Base-by-base conservation (phyloP, 1,139 yeast genomes). In the Dujonia santamariae region DNA sequence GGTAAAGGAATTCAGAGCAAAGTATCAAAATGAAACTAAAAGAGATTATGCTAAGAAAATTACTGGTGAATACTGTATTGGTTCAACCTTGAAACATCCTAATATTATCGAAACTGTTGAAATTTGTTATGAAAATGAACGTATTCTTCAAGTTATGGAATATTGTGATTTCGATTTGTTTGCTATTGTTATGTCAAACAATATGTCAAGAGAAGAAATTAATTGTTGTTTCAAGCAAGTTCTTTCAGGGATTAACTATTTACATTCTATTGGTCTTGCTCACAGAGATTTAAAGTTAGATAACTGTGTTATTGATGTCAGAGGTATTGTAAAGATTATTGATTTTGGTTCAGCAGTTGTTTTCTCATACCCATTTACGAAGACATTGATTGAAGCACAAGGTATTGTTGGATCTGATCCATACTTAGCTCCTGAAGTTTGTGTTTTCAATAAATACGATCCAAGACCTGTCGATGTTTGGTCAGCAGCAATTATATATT, bases 391-490 rank as follows among this genome's bases (percentile, higher is more conserved):
- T 37, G 85, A 83, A 53, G 80, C 96, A 2, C 86, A 83, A 46
- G 97, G 97, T 2, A 83, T 88, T 38, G 96, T 88, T 26, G 97
- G 97, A 4, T 83, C 95, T 8, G 97, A 88, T 57, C 97, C 97
- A 8, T 88, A 88, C 54, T 67, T 88, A 46, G 96, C 97, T 0
- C 97, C 97, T 0, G 97, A 90, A 59, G 96, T 90, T 12, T 77
- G 95, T 46, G 87, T 87, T 7, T 72, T 85, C 44, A 79, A 83
- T 46, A 69, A 70, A 42, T 90, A 90, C 54, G 96, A 86, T 57
- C 96, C 97, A 13, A 75, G 95, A 44, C 94, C 95, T 7, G 95
- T 90, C 14, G 97, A 90, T 59, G 84, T 90, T 23, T 90, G 97
- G 97, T 85, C 96, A 7, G 80, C 81, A 18, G 97, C 96, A 12